Evolutionary conservation across 148 eudicot species (phyloP).

Genomic region (Oxyria digyna): DNA sequence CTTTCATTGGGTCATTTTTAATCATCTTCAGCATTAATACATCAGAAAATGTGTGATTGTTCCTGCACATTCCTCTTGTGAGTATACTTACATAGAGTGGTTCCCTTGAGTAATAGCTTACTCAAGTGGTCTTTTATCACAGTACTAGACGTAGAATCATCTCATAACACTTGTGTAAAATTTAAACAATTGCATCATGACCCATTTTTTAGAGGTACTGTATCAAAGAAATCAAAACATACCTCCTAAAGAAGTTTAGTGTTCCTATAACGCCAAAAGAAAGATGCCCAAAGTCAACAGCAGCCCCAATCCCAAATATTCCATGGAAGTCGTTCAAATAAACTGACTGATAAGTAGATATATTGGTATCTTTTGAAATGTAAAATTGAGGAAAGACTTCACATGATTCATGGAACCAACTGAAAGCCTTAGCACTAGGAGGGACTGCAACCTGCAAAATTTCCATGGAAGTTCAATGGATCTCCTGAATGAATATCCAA

Average conservation of each 20-base stretch:
- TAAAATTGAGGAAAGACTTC: conserved; percentile 72
- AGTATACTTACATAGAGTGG: too few relatives aligned
- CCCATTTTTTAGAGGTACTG: not conserved
- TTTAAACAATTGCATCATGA: not conserved
- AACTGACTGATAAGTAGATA: conserved; percentile 19
- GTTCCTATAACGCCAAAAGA: conserved; percentile 22
- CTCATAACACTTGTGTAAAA: too few relatives aligned
- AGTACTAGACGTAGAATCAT: too few relatives aligned
- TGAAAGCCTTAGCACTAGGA: conserved; percentile 59
- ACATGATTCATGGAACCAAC: conserved; percentile 57
- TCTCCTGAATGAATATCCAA: not conserved
- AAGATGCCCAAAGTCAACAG: conserved; percentile 33
- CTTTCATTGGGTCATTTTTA: too few relatives aligned
- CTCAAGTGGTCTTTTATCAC: too few relatives aligned
- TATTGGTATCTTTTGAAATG: conserved; percentile 40
- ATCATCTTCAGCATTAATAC: too few relatives aligned
- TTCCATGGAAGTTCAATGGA: not conserved
- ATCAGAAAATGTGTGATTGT: too few relatives aligned
- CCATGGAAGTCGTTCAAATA: conserved; percentile 31
- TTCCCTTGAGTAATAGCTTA: too few relatives aligned
- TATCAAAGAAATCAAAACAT: conserved; percentile 1
- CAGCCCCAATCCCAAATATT: conserved; percentile 75
- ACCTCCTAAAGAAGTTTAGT: conserved; percentile 45
- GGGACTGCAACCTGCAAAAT: conserved; percentile 61
- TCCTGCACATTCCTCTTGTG: too few relatives aligned